Evolutionary conservation across 2,329 filamentous ascomycete genomes (phyloP), one percentile per base, ranked within the genome.

Genomic region (Coniochaeta sp.): DNA sequence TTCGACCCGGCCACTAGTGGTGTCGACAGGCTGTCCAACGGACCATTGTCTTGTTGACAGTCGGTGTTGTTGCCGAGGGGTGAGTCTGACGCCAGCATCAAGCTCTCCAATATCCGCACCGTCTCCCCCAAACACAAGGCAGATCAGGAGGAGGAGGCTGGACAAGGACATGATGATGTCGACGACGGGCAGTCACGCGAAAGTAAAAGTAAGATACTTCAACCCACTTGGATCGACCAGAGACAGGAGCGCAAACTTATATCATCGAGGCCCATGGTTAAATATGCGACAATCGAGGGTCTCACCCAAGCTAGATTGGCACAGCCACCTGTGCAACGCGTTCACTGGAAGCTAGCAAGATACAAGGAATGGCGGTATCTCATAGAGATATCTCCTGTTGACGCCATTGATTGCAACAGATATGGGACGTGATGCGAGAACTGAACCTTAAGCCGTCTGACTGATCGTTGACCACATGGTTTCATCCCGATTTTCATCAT

Each of bases 1-100:
- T 1, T 63, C 68, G 22, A 75, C 62, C 2, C 60, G 65, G 0
- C 73, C 73, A 34, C 67, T 73, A 1, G 67, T 67, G 2, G 73
- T 72, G 2, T 64, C 59, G 34, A 74, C 68, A 1, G 65, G 69
- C 2, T 59, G 58, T 36, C 58, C 58, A 36, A 59, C 36, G 9
- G 34, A 42, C 58, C 58, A 59, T 26, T 55, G 54, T 30, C 30
- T 55, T 14, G 17, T 55, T 4, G 54, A 38, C 4, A 55, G 54
- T 36, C 14, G 54, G 10, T 36, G 30, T n/a, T 40, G 30, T n/a
- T 40, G 38, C 38, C 10, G 16, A 7, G 38, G 17, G n/a, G 17
- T 8, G 3, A 9, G 17, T n/a, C 17, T 19, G 38, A n/a, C 4
- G 38, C 16, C 17, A 38, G 36, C 16, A 16, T 40, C 16, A 19